A percentile compares a stretch with the other conserved stretches of the same genome.
These are phyloP conservation scores for Xylariales sp. DNA, from an alignment of 2,329 filamentous ascomycete species.

Conservation along the genomic window DNA sequence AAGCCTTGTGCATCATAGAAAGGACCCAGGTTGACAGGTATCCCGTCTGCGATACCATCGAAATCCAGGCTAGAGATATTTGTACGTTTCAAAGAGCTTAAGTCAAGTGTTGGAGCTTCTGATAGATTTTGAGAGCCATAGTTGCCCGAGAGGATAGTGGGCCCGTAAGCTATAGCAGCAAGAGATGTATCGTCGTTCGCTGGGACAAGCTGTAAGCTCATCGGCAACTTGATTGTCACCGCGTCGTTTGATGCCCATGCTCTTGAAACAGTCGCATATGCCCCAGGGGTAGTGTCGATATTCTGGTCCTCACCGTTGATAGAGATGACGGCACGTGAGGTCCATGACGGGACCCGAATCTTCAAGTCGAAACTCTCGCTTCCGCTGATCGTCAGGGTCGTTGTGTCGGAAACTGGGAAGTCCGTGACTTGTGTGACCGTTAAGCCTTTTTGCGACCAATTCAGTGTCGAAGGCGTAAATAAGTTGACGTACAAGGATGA, in stretches of 20 bases:
- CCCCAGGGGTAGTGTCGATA: slow-evolving; percentile 27
- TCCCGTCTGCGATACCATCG: slow-evolving; percentile 24
- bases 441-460: slow-evolving; percentile 36
- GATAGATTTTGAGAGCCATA: slow-evolving; percentile 31
- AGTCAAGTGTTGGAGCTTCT: slow-evolving; percentile 24
- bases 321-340: slow-evolving; percentile 30
- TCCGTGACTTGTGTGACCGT: slow-evolving; percentile 37
- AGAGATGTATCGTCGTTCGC: slow-evolving; percentile 42
- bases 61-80: slow-evolving; percentile 25
- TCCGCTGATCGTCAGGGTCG: slow-evolving; percentile 32
- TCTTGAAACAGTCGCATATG: slow-evolving; percentile 36
- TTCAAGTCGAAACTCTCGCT: slow-evolving; percentile 25
- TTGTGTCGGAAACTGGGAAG: slow-evolving; percentile 37
- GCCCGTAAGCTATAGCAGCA: slow-evolving; percentile 43
- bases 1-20: slow-evolving; percentile 37
- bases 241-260: slow-evolving; percentile 38
- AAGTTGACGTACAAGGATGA: slow-evolving; percentile 43
- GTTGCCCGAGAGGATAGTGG: slow-evolving; percentile 39
- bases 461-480: slow-evolving; percentile 41
- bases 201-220: slow-evolving; percentile 35
- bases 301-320: slow-evolving; percentile 34
- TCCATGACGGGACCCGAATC: slow-evolving; percentile 45
- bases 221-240: slow-evolving; percentile 39
- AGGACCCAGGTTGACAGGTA: slow-evolving; percentile 28
- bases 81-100: slow-evolving; percentile 23